Percentiles rank a stretch among this genome's conserved stretches.
Evolutionary conservation across 345 rosid genomes (phyloP).

Genomic region (Melaleuca alternifolia): DNA sequence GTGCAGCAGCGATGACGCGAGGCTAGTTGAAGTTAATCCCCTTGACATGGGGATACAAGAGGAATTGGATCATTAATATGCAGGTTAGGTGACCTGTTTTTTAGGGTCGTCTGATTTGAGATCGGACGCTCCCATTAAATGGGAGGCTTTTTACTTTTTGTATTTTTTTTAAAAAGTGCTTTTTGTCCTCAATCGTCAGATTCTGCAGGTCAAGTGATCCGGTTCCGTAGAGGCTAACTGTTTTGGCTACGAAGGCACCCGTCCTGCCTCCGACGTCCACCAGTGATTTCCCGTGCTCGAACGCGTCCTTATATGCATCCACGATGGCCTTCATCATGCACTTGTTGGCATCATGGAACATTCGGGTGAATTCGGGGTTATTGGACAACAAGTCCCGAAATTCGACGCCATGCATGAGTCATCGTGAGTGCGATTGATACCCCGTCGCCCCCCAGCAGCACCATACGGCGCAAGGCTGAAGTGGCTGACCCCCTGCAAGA

Average conservation of each 20-base stretch:
- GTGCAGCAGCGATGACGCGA: neutral
- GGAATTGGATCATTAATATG: too few relatives aligned
- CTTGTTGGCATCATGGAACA: neutral
- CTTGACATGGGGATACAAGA: neutral
- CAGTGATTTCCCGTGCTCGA: neutral
- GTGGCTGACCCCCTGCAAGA: slow-evolving; percentile 4
- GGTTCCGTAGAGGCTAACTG: too few relatives aligned
- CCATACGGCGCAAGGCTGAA: slow-evolving; percentile 14
- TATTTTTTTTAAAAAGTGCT: too few relatives aligned
- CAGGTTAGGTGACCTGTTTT: too few relatives aligned
- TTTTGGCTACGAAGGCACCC: neutral
- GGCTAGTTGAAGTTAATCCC: slow-evolving; percentile 14
- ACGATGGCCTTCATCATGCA: neutral
- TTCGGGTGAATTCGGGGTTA: neutral
- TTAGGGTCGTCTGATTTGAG: too few relatives aligned
- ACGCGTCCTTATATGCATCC: neutral
- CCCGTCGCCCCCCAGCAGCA: slow-evolving; percentile 4
- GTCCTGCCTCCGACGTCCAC: slow-evolving; percentile 13
- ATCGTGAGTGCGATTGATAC: neutral
- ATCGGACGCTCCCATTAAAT: too few relatives aligned
- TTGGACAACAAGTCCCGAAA: neutral
- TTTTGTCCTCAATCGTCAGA: too few relatives aligned
- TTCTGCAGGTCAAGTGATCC: too few relatives aligned
- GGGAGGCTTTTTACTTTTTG: too few relatives aligned
- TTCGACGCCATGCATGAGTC: neutral